Percentiles rank a stretch among this genome's conserved stretches.
Evolutionary conservation across 192 early-diverging fungal genomes (phyloP).

Genomic region (Coemansia sp.): DNA sequence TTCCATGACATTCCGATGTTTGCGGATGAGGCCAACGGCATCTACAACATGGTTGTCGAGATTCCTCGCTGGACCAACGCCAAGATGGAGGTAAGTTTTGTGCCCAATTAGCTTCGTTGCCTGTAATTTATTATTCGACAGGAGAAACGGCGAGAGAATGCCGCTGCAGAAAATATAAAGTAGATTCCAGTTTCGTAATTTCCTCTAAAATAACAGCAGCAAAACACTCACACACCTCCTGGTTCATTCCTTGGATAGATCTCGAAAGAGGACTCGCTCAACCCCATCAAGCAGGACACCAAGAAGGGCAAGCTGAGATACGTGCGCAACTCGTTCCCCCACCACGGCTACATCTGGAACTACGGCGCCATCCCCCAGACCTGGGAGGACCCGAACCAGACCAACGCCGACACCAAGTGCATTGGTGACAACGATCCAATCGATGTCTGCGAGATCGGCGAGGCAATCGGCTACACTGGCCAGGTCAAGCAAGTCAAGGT

Average conservation of each 20-base stretch:
- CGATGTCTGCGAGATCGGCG: constrained; percentile 98
- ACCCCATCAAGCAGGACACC: constrained; percentile 98
- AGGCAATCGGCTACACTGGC: constrained; percentile 85
- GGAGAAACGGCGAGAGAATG: background rate
- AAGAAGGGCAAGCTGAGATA: constrained; percentile 99
- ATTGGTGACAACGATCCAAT: constrained; percentile 97
- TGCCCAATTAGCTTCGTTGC: background rate
- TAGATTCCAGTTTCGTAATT: too few species aligned
- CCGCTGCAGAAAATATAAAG: background rate
- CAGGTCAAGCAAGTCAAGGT: constrained; percentile 99
- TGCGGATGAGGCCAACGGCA: constrained; percentile 85
- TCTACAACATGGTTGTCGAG: constrained; percentile 99
- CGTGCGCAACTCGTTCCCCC: constrained; percentile 98
- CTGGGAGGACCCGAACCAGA: constrained; percentile 95
- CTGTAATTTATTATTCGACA: too few species aligned
- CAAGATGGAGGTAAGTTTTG: constrained; percentile 75
- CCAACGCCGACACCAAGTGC: constrained; percentile 92
- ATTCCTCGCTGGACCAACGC: constrained; percentile 99
- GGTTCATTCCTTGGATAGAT: constrained; percentile 60
- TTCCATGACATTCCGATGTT: constrained; percentile 99
- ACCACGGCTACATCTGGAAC: constrained; percentile 99
- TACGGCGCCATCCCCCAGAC: constrained; percentile 99
- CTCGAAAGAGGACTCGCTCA: constrained; percentile 92
- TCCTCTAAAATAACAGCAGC: too few species aligned
- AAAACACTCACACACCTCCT: background rate